Base-by-base conservation (phyloP, 2,329 filamentous ascomycete species). In the Gyromitra esculenta region DNA sequence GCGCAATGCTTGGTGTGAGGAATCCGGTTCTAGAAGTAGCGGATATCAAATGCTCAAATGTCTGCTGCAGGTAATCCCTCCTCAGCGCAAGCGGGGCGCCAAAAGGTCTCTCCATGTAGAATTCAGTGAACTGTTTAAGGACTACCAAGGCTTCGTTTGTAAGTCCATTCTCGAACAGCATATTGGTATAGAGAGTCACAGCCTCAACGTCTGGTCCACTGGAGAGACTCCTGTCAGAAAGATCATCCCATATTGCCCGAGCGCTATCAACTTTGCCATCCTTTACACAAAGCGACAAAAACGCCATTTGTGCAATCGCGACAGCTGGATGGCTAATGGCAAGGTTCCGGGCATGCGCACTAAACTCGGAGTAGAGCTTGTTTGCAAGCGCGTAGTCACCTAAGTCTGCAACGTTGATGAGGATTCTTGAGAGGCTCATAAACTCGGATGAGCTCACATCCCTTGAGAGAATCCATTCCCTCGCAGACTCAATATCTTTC, bases 281-380 rank as follows among this genome's bases (percentile, higher is more conserved):
- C 74, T 95, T 93, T 70, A 97, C 88, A 81, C 94, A 92, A 85
- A 97, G 91, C 39, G 95, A 94, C 57, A 97, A 86, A 82, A 98
- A 89, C 11, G 96, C 92, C 83, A 93, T 91, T 5, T 92, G 90
- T 0, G 93, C 89, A 1, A 86, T 83, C 8, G 86, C 85, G 15
- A 62, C 70, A 41, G 41, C 35, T 35, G 56, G 41, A 18, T 68
- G 66, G 54, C 56, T 76, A 37, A 73, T 63, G 41, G 65, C 65
- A 75, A 65, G 71, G 18, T 25, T 43, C 9, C 71, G 64, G 35
- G 60, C 21, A 45, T 75, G 43, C 15, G 64, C 21, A 68, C 71
- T 74, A 25, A 77, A 77, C 60, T 77, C 75, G 37, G 35, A 66
- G 88, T 86, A 5, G 88, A 79, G 69, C 18, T 69, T 63, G 18